A percentile compares a stretch with the other conserved stretches of the same genome.
Evolutionary conservation across 257 asterid species (phyloP).

Genomic region (Fraxinus anomala): DNA sequence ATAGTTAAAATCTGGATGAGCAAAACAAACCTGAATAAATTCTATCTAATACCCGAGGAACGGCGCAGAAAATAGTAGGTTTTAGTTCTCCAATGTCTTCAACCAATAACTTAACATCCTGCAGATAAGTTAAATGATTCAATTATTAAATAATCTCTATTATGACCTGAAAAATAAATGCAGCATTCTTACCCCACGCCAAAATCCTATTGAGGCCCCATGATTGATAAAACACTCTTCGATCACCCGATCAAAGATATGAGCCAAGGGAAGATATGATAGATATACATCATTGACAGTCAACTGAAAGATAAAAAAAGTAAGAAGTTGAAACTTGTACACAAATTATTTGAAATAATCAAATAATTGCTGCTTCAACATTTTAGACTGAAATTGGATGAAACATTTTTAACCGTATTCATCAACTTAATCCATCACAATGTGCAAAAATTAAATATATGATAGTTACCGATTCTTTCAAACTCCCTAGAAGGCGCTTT

Average conservation of each 20-base stretch:
- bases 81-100: slow-evolving; percentile 59
- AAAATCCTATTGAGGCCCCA: slow-evolving; percentile 96
- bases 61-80: slow-evolving; percentile 65
- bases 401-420: slow-evolving; percentile 5
- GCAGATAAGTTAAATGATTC: slow-evolving; percentile 16
- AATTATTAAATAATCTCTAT: slow-evolving; percentile 7
- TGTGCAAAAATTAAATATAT: neutral
- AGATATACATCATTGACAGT: slow-evolving; percentile 66
- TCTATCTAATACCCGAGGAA: slow-evolving; percentile 69
- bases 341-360: neutral
- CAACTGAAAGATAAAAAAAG: slow-evolving; percentile 48
- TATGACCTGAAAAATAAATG: slow-evolving; percentile 6
- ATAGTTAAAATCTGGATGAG: neutral
- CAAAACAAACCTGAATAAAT: slow-evolving; percentile 47
- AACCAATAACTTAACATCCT: slow-evolving; percentile 58
- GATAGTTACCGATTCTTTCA: slow-evolving; percentile 44
- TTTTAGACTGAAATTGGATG: slow-evolving; percentile 5
- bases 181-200: slow-evolving; percentile 89
- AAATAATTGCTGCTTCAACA: neutral
- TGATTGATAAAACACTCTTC: slow-evolving; percentile 75
- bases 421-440: slow-evolving; percentile 12
- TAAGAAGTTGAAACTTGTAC: neutral
- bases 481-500: slow-evolving; percentile 40
- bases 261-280: slow-evolving; percentile 95
- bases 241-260: slow-evolving; percentile 88